Percentiles rank a stretch among this genome's conserved stretches.
These are phyloP conservation scores for Austroboletus festivus DNA, from an alignment of 768 basidiomycete species.

Conservation along the genomic window DNA sequence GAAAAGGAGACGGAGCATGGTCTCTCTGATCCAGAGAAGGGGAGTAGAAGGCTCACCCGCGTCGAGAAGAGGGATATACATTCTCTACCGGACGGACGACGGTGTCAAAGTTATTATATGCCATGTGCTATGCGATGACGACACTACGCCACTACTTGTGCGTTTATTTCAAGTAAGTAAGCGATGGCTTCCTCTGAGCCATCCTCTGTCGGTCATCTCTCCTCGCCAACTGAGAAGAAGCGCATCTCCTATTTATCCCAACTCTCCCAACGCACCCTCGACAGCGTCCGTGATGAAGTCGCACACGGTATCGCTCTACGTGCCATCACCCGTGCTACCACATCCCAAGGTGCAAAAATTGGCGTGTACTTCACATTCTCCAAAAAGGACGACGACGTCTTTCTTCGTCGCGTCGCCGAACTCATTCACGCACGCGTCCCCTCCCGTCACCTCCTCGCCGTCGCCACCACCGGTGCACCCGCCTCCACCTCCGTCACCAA, in stretches of 20 bases:
- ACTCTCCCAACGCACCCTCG: slow-evolving; percentile 44
- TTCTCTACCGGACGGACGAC: no score
- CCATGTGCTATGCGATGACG: not conserved
- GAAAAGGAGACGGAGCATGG: slow-evolving; percentile 39
- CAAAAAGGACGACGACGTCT: slow-evolving; percentile 52
- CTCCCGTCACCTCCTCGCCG: slow-evolving; percentile 49
- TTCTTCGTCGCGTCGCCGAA: slow-evolving; percentile 53
- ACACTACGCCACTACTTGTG: no score
- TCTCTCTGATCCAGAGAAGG: slow-evolving; percentile 31
- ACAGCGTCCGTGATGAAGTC: slow-evolving; percentile 58
- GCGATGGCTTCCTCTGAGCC: slow-evolving; percentile 27
- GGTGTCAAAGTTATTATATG: no score
- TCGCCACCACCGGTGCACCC: slow-evolving; percentile 48
- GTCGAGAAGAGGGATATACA: slow-evolving; percentile 24
- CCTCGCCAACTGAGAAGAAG: not conserved
- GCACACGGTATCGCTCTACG: slow-evolving; percentile 55
- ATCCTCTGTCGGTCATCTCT: slow-evolving; percentile 7
- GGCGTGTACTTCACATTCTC: slow-evolving; percentile 62
- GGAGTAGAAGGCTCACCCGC: slow-evolving; percentile 13
- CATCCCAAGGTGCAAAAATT: slow-evolving; percentile 51
- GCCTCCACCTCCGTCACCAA: slow-evolving; percentile 22
- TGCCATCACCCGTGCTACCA: slow-evolving; percentile 47
- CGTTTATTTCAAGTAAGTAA: not conserved
- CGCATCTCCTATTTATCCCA: not conserved
- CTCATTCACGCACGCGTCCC: slow-evolving; percentile 42